These are phyloP conservation scores for Tylopilus subfusipes DNA, from an alignment of 768 basidiomycete species.

Conservation along the genomic window DNA sequence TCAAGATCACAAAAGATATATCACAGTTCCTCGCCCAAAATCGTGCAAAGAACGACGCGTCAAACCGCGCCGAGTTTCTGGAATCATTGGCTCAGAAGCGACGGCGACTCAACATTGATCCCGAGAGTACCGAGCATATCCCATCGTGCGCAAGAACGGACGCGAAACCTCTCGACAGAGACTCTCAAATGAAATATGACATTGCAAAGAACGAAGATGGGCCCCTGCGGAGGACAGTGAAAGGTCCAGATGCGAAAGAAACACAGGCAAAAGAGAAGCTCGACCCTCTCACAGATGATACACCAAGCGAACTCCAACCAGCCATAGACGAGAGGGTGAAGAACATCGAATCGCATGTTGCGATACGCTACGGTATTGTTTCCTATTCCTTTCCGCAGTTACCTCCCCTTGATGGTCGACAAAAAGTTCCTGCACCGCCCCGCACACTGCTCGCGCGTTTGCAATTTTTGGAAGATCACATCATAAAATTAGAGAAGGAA, in stretches of 20 bases:
- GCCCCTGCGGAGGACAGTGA: constrained; percentile 60
- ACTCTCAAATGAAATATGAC: constrained; percentile 82
- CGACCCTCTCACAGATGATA: constrained; percentile 21
- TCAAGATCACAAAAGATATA: constrained; percentile 65
- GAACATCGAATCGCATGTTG: constrained; percentile 69
- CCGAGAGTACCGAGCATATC: constrained; percentile 29
- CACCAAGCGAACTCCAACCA: constrained; percentile 48
- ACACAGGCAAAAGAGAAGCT: constrained; percentile 9
- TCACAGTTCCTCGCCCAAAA: constrained; percentile 69
- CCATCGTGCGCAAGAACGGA: constrained; percentile 73
- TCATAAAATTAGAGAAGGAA: constrained; percentile 72
- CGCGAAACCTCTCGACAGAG: constrained; percentile 66
- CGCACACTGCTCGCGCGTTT: constrained; percentile 60
- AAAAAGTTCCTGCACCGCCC: constrained; percentile 67
- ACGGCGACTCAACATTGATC: constrained; percentile 37
- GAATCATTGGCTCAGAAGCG: constrained; percentile 55
- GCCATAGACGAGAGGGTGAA: constrained; percentile 60
- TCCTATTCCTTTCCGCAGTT: background rate
- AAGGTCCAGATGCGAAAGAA: constrained; percentile 23
- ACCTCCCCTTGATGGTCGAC: constrained; percentile 3
- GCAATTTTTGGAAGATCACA: constrained; percentile 71
- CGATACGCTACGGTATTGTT: constrained; percentile 66
- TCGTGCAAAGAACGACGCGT: constrained; percentile 68
- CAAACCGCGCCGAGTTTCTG: constrained; percentile 75
- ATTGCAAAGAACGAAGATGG: constrained; percentile 84